A percentile compares a stretch with the other conserved stretches of the same genome.
Evolutionary conservation across 2,329 filamentous ascomycete species (phyloP).

Genomic region (Elsinoe necatrix): DNA sequence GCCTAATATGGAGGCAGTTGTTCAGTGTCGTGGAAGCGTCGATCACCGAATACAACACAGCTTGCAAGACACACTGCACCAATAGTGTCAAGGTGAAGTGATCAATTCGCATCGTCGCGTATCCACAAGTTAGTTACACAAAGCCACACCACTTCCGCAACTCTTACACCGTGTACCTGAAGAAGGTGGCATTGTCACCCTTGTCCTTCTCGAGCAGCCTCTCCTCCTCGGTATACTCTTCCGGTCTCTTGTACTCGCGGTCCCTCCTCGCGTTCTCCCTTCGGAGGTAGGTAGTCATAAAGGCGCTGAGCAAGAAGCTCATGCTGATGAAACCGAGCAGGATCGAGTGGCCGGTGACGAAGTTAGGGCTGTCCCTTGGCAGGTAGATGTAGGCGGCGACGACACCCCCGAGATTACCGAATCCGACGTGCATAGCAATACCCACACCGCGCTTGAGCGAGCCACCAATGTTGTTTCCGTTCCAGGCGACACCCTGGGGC

Average conservation of each 20-base stretch:
- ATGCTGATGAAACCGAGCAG: constrained; percentile 40
- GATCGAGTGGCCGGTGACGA: constrained; percentile 35
- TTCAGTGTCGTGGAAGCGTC: no score
- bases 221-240: constrained; percentile 48
- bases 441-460: constrained; percentile 48
- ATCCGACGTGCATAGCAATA: constrained; percentile 49
- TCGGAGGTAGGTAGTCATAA: constrained; percentile 52
- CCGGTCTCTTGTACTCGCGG: constrained; percentile 38
- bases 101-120: constrained; percentile 5
- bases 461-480: constrained; percentile 51
- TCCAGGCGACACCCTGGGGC: constrained; percentile 50
- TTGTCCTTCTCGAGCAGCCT: constrained; percentile 44
- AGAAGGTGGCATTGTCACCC: constrained; percentile 48
- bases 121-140: constrained; percentile 15
- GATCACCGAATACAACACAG: no score
- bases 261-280: constrained; percentile 50
- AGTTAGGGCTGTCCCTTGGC: constrained; percentile 30
- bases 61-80: background rate
- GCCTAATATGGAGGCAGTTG: no score
- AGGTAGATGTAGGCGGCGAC: constrained; percentile 40
- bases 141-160: background rate
- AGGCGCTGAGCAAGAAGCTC: constrained; percentile 42
- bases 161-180: constrained; percentile 28
- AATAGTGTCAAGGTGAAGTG: background rate
- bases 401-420: constrained; percentile 39